These are phyloP conservation scores for Rauvolfia tetraphylla DNA, from an alignment of 257 asterid genomes.

Conservation along the genomic window DNA sequence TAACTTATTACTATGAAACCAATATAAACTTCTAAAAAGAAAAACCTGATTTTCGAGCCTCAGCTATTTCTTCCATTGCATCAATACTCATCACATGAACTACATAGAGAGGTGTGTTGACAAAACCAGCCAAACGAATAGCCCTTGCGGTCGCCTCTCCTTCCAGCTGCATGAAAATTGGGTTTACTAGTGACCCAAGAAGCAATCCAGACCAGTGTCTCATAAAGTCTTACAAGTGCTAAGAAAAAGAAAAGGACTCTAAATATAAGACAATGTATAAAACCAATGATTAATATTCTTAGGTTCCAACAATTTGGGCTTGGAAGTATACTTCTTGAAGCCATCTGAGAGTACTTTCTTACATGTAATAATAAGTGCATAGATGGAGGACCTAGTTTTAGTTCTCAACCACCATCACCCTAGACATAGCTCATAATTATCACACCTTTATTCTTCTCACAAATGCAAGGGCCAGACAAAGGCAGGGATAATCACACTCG, in stretches of 20 bases:
- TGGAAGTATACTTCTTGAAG: too few species aligned
- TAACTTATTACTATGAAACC: background rate
- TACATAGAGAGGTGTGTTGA: slow-evolving; percentile 84
- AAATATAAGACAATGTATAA: too few species aligned
- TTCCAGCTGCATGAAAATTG: slow-evolving; percentile 59
- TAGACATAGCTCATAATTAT: too few species aligned
- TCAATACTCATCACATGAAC: slow-evolving; percentile 99
- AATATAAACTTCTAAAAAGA: background rate
- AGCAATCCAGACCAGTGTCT: background rate
- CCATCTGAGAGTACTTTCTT: too few species aligned
- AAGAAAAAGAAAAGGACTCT: background rate
- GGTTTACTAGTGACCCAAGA: background rate
- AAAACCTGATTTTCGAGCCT: slow-evolving; percentile 90
- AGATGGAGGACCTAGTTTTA: too few species aligned
- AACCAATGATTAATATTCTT: too few species aligned
- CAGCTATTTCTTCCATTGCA: slow-evolving; percentile 95
- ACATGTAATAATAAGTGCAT: too few species aligned
- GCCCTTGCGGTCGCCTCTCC: slow-evolving; percentile 97
- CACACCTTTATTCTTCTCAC: too few species aligned
- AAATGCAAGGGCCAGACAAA: too few species aligned
- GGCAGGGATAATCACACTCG: too few species aligned
- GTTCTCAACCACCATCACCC: too few species aligned
- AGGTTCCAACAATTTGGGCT: too few species aligned
- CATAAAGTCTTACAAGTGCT: background rate
- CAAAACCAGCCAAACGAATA: slow-evolving; percentile 88